Evolutionary conservation across 441 rosid genomes (phyloP).

Genomic region (Melastoma candidum): DNA sequence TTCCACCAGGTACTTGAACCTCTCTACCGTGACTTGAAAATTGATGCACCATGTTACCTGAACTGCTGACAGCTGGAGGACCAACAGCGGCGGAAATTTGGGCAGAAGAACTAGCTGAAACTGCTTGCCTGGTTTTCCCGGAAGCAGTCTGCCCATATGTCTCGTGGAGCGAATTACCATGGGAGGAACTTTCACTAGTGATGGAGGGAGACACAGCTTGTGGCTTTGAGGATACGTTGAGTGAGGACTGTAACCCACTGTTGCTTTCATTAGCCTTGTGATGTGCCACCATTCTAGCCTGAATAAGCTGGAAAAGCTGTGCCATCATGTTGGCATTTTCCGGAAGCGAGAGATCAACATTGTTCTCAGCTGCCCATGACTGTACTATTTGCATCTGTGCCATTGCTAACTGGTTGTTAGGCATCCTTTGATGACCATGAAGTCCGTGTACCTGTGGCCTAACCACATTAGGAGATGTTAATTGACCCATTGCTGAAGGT

Average conservation of each 20-base stretch:
- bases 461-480: constrained; percentile 41
- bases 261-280: constrained; percentile 67
- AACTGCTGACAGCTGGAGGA: constrained; percentile 36
- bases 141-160: constrained; percentile 77
- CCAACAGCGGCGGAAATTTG: constrained; percentile 28
- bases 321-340: constrained; percentile 82
- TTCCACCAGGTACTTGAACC: constrained; percentile 52
- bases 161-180: constrained; percentile 76
- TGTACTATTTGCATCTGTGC: constrained; percentile 82
- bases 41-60: constrained; percentile 49
- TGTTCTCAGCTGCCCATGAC: constrained; percentile 87
- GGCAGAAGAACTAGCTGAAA: constrained; percentile 41
- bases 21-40: constrained; percentile 61
- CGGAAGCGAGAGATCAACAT: constrained; percentile 88
- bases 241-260: constrained; percentile 39
- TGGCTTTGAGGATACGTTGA: constrained; percentile 53
- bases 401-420: constrained; percentile 59
- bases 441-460: constrained; percentile 67
- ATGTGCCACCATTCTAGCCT: constrained; percentile 79
- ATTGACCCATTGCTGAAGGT: constrained; percentile 43
- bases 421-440: constrained; percentile 52
- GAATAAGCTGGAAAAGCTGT: constrained; percentile 72
- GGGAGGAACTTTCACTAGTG: constrained; percentile 69
- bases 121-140: constrained; percentile 51
- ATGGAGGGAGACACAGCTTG: constrained; percentile 65